Evolutionary conservation across 2,329 filamentous ascomycete species (phyloP).

Genomic region (Talaromyces rugulosus): DNA sequence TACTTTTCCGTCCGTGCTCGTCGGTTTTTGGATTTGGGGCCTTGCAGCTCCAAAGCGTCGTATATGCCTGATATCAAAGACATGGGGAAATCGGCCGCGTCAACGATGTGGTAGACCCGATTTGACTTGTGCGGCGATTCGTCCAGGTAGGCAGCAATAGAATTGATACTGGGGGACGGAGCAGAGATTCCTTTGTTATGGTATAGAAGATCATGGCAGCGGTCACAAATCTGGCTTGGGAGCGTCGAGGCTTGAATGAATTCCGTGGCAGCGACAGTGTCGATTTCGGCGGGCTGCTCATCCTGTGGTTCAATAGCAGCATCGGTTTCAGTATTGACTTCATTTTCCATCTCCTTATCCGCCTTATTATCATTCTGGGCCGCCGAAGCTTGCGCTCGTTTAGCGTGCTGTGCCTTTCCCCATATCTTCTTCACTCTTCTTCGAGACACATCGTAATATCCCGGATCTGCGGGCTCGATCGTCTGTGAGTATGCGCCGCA

Average conservation of each 20-base stretch:
- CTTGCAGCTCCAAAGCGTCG: slow-evolving; percentile 64
- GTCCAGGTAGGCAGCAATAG: slow-evolving; percentile 76
- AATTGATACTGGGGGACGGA: slow-evolving; percentile 73
- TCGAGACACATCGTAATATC: slow-evolving; percentile 52
- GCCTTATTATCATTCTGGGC: not conserved
- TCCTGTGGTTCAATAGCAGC: slow-evolving; percentile 7
- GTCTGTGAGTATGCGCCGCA: slow-evolving; percentile 60
- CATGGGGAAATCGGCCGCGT: slow-evolving; percentile 95
- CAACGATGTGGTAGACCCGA: slow-evolving; percentile 90
- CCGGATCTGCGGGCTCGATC: slow-evolving; percentile 50
- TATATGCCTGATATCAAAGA: slow-evolving; percentile 78
- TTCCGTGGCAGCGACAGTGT: slow-evolving; percentile 17
- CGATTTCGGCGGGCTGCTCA: not conserved
- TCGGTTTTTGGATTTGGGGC: slow-evolving; percentile 74
- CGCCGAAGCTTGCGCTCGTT: not conserved
- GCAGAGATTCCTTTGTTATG: slow-evolving; percentile 69
- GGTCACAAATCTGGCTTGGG: slow-evolving; percentile 61
- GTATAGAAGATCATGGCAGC: slow-evolving; percentile 79
- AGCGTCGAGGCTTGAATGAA: slow-evolving; percentile 19
- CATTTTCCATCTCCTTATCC: not conserved
- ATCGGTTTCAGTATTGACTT: not conserved
- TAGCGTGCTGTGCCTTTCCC: slow-evolving; percentile 8
- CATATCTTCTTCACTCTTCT: slow-evolving; percentile 35
- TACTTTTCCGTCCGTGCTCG: slow-evolving; percentile 66
- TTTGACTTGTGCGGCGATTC: slow-evolving; percentile 89